These are phyloP conservation scores for Pestalotiopsis sp. DNA, from an alignment of 2,329 filamentous ascomycete species.

Conservation along the genomic window DNA sequence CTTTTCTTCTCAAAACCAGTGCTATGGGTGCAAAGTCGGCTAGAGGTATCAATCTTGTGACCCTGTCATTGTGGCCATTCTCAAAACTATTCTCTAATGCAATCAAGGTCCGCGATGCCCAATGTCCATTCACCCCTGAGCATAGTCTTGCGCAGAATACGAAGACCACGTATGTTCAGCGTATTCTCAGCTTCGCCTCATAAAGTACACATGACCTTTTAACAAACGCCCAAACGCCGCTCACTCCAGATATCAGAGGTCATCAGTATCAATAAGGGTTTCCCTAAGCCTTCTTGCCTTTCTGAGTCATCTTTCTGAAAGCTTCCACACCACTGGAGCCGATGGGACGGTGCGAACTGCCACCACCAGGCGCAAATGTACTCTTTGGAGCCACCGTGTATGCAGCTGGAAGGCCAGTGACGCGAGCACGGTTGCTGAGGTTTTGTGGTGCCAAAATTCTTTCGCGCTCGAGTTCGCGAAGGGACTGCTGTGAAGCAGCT, in stretches of 20 bases:
- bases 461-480: slow-evolving; percentile 56
- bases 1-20: too few relatives aligned
- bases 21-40: too few relatives aligned
- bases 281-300: slow-evolving; percentile 48
- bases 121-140: too few relatives aligned
- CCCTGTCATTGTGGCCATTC: too few relatives aligned
- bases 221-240: neutral
- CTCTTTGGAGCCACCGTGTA: slow-evolving; percentile 65
- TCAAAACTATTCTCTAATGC: too few relatives aligned
- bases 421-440: slow-evolving; percentile 59
- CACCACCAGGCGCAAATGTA: slow-evolving; percentile 58
- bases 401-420: slow-evolving; percentile 56
- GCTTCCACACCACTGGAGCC: slow-evolving; percentile 67
- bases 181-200: neutral
- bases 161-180: neutral
- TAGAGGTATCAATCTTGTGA: too few relatives aligned
- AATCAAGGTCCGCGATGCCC: too few relatives aligned
- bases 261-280: neutral
- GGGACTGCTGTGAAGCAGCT: slow-evolving; percentile 31
- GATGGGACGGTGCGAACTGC: slow-evolving; percentile 60
- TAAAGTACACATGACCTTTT: neutral
- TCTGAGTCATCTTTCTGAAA: slow-evolving; percentile 68
- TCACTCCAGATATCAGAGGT: neutral
- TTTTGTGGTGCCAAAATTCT: slow-evolving; percentile 60
- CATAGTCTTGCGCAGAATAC: too few relatives aligned